Base-by-base conservation (phyloP, 2,329 filamentous ascomycete species). In the Colletotrichum sp. region DNA sequence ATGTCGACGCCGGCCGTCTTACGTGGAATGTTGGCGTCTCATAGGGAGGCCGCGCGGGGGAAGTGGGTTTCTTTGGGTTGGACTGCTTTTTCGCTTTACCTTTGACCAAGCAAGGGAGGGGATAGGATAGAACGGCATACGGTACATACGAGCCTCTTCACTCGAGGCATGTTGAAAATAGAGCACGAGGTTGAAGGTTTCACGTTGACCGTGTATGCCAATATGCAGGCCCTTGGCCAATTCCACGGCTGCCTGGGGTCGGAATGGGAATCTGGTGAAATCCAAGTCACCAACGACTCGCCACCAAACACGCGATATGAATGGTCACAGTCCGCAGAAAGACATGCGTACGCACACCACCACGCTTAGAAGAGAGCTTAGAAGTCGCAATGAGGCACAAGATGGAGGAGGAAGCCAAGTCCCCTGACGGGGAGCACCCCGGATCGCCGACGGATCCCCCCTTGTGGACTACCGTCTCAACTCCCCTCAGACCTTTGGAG, bases 371-470 rank as follows among this genome's bases (percentile, higher is more conserved):
- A n/a, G 27, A 61, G 68, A 25, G 55, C 55, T 65, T 22, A 27
- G 61, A 55, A 34, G 58, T 13, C 12, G 60, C 28, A 39, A 16
- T 18, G 22, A 71, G 43, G 58, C 43, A 52, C n/a, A 25, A 34
- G 62, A 48, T 25, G 22, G 22, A 52, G 60, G 39, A 36, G 52
- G 18, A 74, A 43, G 16, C 43, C 66, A 60, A 66, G 43, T 61
- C 27, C 55, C 34, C 12, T 22, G 60, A 58, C 58, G 43, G 71
- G 43, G 65, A 48, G 34, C 56, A 70, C 67, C 71, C 71, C 67
- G 36, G 71, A 69, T 73, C 70, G 70, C 61, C 70, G 43, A 64
- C 56, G 65, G 70, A 69, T 60, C 39, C 64, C 34, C 48, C 34
- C 12, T n/a, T n/a, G n/a, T n/a, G n/a, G n/a, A n/a, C n/a, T n/a